Evolutionary conservation across 768 basidiomycete species (phyloP), one percentile per base, ranked within the genome.

Genomic region (Boletellus sp.): DNA sequence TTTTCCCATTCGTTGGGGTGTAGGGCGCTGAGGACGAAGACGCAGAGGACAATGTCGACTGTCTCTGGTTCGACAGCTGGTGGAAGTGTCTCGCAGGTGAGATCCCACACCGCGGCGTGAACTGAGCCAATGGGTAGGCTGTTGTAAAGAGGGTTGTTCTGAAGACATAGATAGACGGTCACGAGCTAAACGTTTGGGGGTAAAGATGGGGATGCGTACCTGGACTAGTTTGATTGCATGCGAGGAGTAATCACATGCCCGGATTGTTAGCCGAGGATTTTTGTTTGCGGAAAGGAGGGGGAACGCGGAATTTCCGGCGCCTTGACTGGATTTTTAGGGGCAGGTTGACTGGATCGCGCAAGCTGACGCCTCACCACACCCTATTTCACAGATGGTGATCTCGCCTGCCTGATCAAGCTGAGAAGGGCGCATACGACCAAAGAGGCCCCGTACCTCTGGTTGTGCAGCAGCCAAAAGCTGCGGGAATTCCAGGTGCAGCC

Each of bases 271-370:
- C 0, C 79, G 65, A 0, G 90, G 84, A 65, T 99, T 99, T 58
- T 80, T 69, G 62, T 97, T 98, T 28, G 79, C 70, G n/a, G 81
- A 72, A 19, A 96, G 74, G 2, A 99, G 73, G 0, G 96, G 96
- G 61, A 94, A 96, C 1, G 93, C 80, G 6, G 93, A 86, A 64
- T 95, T 96, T n/a, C 96, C 96, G 17, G 92, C 91, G 36, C 95
- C 94, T 90, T 54, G 51, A 47, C 50, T 55, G 12, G 6, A 24
- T 35, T n/a, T 42, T 55, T 9, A 59, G 45, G 42, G 17, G 6
- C 39, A 41, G 0, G 24, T 33, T 35, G 43, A 12, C 17, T 13
- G 11, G 24, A 41, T 17, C 3, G 12, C 19, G 41, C 8, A 31
- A 11, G 17, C n/a, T 20, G 35, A 31, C 17, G 23, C 63, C 79